Evolutionary conservation across 2,329 filamentous ascomycete species (phyloP).

Genomic region (Laburnicola sp.): DNA sequence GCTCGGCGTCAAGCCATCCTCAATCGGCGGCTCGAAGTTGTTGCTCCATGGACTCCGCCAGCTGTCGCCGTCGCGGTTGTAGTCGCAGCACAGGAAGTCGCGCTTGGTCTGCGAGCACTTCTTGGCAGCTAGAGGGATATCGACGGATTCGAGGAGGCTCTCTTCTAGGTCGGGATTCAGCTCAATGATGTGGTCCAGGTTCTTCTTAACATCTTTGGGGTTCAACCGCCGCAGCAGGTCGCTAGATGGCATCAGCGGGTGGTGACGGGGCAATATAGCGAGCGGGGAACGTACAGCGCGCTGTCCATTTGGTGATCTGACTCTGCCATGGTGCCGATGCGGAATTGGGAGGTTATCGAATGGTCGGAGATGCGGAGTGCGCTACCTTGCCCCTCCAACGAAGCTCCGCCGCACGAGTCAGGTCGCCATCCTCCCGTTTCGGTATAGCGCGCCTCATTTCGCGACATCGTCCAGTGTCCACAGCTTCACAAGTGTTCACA

Average conservation of each 20-base stretch:
- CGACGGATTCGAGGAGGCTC: conserved; percentile 95
- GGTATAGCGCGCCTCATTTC: conserved; percentile 4
- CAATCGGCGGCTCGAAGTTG: conserved; percentile 89
- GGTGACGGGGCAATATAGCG: not conserved
- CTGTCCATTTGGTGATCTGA: conserved; percentile 57
- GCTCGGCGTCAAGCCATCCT: conserved; percentile 82
- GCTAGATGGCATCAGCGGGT: conserved; percentile 53
- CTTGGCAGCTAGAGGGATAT: conserved; percentile 86
- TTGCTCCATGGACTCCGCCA: conserved; percentile 99
- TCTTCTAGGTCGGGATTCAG: conserved; percentile 92
- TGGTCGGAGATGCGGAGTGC: conserved; percentile 12
- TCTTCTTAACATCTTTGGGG: conserved; percentile 84
- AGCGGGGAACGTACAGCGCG: conserved; percentile 63
- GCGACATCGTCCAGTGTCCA: not conserved
- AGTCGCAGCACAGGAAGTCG: conserved; percentile 98
- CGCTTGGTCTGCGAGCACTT: conserved; percentile 86
- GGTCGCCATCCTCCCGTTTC: conserved; percentile 7
- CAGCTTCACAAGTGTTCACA: too few species aligned
- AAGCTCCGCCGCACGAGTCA: conserved; percentile 11
- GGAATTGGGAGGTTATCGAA: conserved; percentile 8
- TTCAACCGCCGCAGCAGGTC: conserved; percentile 98
- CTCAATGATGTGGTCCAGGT: conserved; percentile 85
- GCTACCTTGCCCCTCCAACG: conserved; percentile 25
- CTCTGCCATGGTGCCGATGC: conserved; percentile 37
- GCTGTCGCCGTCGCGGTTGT: conserved; percentile 98